phyloP scores from a whole-genome alignment of 108 stramenopile genomes.

The Craspedostauros australis region DNA sequence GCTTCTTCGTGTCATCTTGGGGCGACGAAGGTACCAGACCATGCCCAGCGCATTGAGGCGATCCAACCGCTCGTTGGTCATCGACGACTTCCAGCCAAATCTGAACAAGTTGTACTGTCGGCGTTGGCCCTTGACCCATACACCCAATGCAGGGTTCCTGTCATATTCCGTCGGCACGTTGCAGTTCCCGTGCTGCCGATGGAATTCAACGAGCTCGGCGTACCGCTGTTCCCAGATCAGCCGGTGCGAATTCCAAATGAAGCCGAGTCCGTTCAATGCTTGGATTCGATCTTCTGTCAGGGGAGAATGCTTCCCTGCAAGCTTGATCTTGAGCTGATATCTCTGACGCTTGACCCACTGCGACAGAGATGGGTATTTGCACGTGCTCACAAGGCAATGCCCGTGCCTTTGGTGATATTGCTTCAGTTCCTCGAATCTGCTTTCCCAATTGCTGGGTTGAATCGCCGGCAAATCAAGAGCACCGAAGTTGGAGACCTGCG shows the following conservation, averaged over 20 bases:
- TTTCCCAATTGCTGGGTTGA: no score
- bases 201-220: neutral
- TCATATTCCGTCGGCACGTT: constrained; percentile 3
- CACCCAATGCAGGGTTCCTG: neutral
- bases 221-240: neutral
- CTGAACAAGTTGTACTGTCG: constrained; percentile 24
- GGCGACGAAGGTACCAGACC: constrained; percentile 22
- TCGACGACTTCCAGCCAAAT: constrained; percentile 17
- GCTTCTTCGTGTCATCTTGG: no score
- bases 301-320: constrained; percentile 13
- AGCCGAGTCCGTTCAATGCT: constrained; percentile 19
- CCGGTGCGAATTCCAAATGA: constrained; percentile 22
- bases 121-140: constrained; percentile 14
- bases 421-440: no score
- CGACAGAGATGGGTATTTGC: no score
- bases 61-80: constrained; percentile 17
- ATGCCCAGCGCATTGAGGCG: constrained; percentile 17
- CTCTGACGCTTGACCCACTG: constrained; percentile 33
- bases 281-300: constrained; percentile 28
- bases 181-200: constrained; percentile 1
- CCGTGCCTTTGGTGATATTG: no score
- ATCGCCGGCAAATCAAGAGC: no score
- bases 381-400: no score
- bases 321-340: constrained; percentile 22
- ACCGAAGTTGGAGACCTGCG: no score